Evolutionary conservation across 495 filamentous ascomycete species (phyloP), one percentile per base, ranked within the genome.

Genomic region (Penicillium waksmanii): DNA sequence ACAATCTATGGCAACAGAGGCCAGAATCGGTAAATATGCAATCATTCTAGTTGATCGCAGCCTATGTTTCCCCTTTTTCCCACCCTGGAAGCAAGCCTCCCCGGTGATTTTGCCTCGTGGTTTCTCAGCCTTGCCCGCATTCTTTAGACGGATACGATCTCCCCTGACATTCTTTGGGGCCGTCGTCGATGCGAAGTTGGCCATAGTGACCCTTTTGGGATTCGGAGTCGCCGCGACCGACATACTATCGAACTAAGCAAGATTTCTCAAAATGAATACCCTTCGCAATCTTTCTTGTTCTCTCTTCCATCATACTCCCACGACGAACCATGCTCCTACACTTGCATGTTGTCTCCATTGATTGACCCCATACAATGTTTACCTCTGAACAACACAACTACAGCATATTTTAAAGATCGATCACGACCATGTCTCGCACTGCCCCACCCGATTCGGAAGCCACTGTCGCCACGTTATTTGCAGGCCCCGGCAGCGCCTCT

Each of bases 381-480:
- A 38, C 15, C 44, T 49, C 10, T 12, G 42, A 31, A 42, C 33
- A 54, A 13, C 21, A 31, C 36, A 19, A 46, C 27, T 12, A 51
- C 46, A 19, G 19, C 19, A 63, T 52, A 52, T 27, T 51, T 63
- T 25, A 25, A 19, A 19, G 8, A 56, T 49, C 33, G 34, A 21
- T 18, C 33, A 36, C 35, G 34, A 58, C 43, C 6, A 66, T 68
- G 63, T 63, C 63, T 40, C 57, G 58, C 46, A 58, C 60, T n/a
- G 51, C 60, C 43, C 64, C 65, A 55, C 57, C 67, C 21, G 56
- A 66, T 44, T 66, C 69, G 21, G 57, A 68, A 50, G 65, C 66
- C n/a, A 74, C 71, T 15, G 70, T 74, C 44, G 73, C 75, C 61
- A 72, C 72, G 43, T 67, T 77, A 48, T 80, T 77, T 62, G 72